Conservation (phyloP, 116 monocot species). For the Phalaenopsis hybrid region DNA sequence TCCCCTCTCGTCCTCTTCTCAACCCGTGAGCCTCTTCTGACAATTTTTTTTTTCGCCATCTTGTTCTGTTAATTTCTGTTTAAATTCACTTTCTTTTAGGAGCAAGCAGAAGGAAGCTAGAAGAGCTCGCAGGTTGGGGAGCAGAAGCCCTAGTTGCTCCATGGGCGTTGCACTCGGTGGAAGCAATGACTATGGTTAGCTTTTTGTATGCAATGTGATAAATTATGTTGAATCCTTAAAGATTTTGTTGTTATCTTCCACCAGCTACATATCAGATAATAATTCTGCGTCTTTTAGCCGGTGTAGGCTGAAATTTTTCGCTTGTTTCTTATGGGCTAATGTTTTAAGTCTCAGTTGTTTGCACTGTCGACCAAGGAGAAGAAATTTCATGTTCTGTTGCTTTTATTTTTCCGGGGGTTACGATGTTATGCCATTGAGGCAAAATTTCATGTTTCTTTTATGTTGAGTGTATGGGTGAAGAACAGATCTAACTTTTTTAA, state of each 20-base stretch:
- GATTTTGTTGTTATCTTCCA: neutral
- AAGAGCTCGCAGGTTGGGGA: neutral
- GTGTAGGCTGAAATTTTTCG: neutral
- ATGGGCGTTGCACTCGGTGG: neutral
- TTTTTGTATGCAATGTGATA: neutral
- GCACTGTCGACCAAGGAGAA: neutral
- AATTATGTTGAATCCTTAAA: too few relatives aligned
- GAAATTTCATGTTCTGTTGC: neutral
- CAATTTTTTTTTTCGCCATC: neutral
- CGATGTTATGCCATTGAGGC: neutral
- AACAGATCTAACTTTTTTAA: neutral
- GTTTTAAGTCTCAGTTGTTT: neutral
- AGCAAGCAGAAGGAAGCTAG: conserved; percentile 1
- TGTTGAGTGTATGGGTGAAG: neutral
- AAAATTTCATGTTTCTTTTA: neutral
- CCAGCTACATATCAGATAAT: neutral
- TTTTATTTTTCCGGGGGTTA: neutral
- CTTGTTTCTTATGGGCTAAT: neutral
- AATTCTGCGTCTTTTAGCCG: neutral
- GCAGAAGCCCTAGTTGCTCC: neutral
- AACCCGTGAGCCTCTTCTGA: neutral
- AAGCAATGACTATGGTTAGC: neutral
- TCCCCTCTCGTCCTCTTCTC: neutral
- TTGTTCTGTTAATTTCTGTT: neutral
- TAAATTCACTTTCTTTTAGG: neutral